A percentile compares a stretch with the other conserved stretches of the same genome.
phyloP scores from a whole-genome alignment of 2,329 filamentous ascomycete genomes.

The Sporothrix phasma region DNA sequence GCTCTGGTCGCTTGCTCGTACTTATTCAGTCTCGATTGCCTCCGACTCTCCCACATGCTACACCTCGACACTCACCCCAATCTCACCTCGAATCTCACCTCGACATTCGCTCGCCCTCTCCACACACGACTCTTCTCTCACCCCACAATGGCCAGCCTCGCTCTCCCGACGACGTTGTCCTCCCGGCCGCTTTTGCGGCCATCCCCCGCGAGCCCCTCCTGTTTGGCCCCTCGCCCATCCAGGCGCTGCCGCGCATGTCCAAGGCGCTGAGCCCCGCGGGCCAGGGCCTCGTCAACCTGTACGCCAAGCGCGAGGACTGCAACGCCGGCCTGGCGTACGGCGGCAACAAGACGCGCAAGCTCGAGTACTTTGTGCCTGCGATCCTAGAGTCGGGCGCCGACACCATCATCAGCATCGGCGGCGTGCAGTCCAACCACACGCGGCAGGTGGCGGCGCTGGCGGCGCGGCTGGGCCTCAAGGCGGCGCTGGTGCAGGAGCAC shows the following conservation, averaged over 20 bases:
- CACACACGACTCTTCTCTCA: background rate
- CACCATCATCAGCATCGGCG: slow-evolving; percentile 57
- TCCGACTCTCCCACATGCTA: too few relatives aligned
- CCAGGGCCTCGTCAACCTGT: slow-evolving; percentile 41
- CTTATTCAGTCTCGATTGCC: too few relatives aligned
- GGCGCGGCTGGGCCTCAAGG: slow-evolving; percentile 45
- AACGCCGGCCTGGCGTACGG: slow-evolving; percentile 58
- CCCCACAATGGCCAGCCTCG: slow-evolving; percentile 3
- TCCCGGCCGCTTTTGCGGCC: slow-evolving; percentile 51
- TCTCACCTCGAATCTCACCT: too few relatives aligned
- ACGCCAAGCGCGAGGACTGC: slow-evolving; percentile 63
- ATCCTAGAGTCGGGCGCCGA: slow-evolving; percentile 46
- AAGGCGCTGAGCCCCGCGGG: slow-evolving; percentile 44
- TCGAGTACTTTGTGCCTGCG: slow-evolving; percentile 60
- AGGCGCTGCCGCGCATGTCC: slow-evolving; percentile 55
- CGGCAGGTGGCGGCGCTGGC: slow-evolving; percentile 56
- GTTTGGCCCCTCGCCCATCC: slow-evolving; percentile 59
- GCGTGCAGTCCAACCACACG: slow-evolving; percentile 62
- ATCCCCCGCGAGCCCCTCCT: slow-evolving; percentile 54
- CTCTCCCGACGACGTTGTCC: slow-evolving; percentile 20
- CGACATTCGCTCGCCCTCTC: background rate
- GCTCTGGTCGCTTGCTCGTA: too few relatives aligned
- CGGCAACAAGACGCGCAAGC: slow-evolving; percentile 60
- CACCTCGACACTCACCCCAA: too few relatives aligned
- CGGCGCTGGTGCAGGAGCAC: slow-evolving; percentile 53